These are phyloP conservation scores for Pythium biforme DNA, from an alignment of 352 stramenopile species.

Conservation along the genomic window DNA sequence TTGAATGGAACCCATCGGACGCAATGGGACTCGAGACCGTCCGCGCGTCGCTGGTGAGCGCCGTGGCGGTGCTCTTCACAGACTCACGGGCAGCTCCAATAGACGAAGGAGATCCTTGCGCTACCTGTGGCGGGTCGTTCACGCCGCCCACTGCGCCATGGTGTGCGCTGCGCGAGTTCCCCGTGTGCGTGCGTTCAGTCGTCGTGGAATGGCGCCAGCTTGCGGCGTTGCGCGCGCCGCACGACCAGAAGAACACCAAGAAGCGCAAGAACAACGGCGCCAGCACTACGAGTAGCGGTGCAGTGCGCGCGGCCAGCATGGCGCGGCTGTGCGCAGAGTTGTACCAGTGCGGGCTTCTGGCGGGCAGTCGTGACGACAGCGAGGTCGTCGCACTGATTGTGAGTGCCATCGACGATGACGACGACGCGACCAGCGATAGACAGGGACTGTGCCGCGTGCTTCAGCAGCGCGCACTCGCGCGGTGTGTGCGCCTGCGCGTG, in stretches of 20 bases:
- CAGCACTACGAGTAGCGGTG: neutral
- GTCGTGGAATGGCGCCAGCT: conserved; percentile 6
- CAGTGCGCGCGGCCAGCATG: conserved; percentile 3
- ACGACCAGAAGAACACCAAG: neutral
- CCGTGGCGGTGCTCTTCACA: conserved; percentile 47
- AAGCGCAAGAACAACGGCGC: neutral
- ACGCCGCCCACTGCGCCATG: conserved; percentile 13
- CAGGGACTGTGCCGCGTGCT: conserved; percentile 11
- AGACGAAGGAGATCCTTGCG: neutral
- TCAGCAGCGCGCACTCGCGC: conserved; percentile 1
- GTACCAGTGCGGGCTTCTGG: conserved; percentile 20
- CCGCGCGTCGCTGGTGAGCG: conserved; percentile 30
- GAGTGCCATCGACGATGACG: conserved; percentile 1
- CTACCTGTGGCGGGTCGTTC: conserved; percentile 12
- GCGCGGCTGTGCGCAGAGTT: conserved; percentile 14
- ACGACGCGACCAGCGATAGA: neutral
- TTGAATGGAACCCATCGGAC: conserved; percentile 9
- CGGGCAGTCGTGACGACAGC: conserved; percentile 4
- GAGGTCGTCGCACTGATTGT: conserved; percentile 13
- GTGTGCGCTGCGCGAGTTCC: conserved; percentile 19
- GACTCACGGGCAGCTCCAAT: neutral
- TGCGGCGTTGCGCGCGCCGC: conserved; percentile 1
- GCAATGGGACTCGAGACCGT: conserved; percentile 28
- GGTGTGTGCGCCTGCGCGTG: conserved; percentile 11
- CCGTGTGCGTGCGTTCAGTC: conserved; percentile 12